Evolutionary conservation across 129 eudicot genomes (phyloP), one percentile per base, ranked within the genome.

Genomic region (Pittosporum tobira): DNA sequence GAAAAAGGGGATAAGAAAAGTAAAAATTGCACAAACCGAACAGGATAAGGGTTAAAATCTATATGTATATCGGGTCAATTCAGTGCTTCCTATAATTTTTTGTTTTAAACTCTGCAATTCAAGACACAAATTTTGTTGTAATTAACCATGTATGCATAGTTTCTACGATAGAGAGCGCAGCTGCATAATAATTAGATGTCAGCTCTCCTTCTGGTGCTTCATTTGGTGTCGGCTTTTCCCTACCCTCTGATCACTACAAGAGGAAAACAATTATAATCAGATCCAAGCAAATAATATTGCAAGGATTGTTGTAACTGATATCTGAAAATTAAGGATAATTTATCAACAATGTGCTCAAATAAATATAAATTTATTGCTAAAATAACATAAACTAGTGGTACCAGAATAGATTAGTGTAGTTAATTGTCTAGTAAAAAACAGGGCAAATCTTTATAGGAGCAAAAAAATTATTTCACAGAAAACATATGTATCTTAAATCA

Each of bases 201-300:
- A 54, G 11, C 42, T 62, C 46, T 46, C 56, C 66, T 46, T 62
- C 23, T 8, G 31, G 10, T 66, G 31, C 56, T 47, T 45, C 40
- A 23, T 57, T 24, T 20, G 57, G 13, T 22, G 55, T 3, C 27
- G 47, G 19, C 20, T 66, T 30, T 22, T 18, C 64, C 48, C 44
- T 30, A 4, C 49, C 48, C 10, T 66, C 44, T 19, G n/a, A n/a
- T 11, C 20, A 57, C 71, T 66, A 29, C 34, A 57, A 24, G 12
- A 29, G 22, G 1, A 30, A 56, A 45, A 23, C 6, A 9, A 2
- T n/a, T 11, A 56, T 8, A 27, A 40, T 53, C 19, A 54, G 20
- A 12, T 2, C 2, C 1, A 11, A 27, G 44, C 44, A 9, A 26
- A 4, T 45, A 36, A 6, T 3, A 18, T 27, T 12, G 6, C 40